Conservation (phyloP, 768 basidiomycete genomes). For the Lactarius akahatsu region DNA sequence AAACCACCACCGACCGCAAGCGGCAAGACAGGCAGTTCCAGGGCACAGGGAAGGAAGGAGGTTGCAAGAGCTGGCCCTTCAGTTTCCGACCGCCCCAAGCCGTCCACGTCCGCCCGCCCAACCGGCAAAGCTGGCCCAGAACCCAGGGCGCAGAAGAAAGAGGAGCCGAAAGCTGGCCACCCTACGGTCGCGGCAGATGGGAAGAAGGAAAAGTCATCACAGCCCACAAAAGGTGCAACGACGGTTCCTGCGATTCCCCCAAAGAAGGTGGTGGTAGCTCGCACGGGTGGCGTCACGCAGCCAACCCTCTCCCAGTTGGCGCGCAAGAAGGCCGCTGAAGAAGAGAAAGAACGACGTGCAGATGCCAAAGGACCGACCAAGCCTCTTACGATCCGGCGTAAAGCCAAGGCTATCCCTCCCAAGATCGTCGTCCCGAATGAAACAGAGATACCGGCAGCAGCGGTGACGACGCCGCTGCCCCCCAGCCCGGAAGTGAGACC, state of each 20-base stretch:
- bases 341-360: slow-evolving; percentile 22
- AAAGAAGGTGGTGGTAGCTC: slow-evolving; percentile 19
- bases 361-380: slow-evolving; percentile 19
- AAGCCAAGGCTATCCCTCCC: neutral
- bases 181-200: neutral
- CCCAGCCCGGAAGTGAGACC: slow-evolving; percentile 21
- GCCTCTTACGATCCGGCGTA: slow-evolving; percentile 5
- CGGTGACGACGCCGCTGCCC: slow-evolving; percentile 15
- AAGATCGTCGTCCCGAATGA: slow-evolving; percentile 10
- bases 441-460: slow-evolving; percentile 2
- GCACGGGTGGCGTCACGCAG: slow-evolving; percentile 26
- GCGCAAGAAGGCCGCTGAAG: slow-evolving; percentile 26
- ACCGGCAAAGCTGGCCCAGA: neutral
- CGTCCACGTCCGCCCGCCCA: slow-evolving; percentile 14
- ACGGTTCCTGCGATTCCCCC: neutral
- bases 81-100: slow-evolving; percentile 9
- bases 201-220: slow-evolving; percentile 9
- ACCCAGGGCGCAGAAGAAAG: slow-evolving; percentile 6
- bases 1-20: neutral
- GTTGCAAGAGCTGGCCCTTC: neutral
- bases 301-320: slow-evolving; percentile 31
- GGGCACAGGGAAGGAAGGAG: slow-evolving; percentile 2
- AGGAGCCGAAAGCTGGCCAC: neutral
- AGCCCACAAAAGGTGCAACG: neutral
- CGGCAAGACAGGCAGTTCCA: neutral